Evolutionary conservation across 129 eudicot genomes (phyloP).

Genomic region (Chrysanthemum makinoi): DNA sequence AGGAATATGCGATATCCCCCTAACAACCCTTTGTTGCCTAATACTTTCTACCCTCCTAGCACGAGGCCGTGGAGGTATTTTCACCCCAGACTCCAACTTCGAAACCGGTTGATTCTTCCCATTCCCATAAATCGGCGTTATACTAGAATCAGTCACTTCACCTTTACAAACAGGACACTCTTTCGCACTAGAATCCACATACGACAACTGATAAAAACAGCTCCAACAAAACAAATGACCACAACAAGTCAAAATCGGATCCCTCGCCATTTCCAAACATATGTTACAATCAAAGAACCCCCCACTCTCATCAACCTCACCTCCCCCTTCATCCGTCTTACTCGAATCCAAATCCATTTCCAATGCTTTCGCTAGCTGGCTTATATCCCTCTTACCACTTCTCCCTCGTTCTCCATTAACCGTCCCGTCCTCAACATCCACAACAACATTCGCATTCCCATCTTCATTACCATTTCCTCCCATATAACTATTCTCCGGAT

Average conservation of each 20-base stretch:
- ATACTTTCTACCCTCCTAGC: constrained; percentile 64
- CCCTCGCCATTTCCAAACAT: constrained; percentile 58
- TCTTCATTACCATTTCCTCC: constrained; percentile 16
- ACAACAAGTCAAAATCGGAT: constrained; percentile 71
- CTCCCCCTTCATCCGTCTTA: constrained; percentile 39
- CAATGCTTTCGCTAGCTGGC: constrained; percentile 60
- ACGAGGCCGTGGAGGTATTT: constrained; percentile 72
- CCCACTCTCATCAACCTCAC: constrained; percentile 45
- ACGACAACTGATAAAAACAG: constrained; percentile 60
- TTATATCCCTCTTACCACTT: constrained; percentile 56
- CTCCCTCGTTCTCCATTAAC: constrained; percentile 36
- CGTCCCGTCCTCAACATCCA: background rate
- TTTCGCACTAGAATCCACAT: constrained; percentile 51
- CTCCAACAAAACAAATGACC: constrained; percentile 84
- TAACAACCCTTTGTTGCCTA: constrained; percentile 54
- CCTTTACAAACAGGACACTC: constrained; percentile 84
- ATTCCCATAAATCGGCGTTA: constrained; percentile 72
- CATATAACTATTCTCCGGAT: constrained; percentile 35
- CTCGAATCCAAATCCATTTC: constrained; percentile 57
- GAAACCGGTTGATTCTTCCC: constrained; percentile 31
- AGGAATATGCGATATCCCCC: constrained; percentile 58
- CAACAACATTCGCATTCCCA: background rate
- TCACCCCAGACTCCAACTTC: constrained; percentile 45
- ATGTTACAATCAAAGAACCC: constrained; percentile 70
- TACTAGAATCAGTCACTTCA: constrained; percentile 56